Evolutionary conservation across 2,329 filamentous ascomycete species (phyloP).

Genomic region (Cytospora schulzeri): DNA sequence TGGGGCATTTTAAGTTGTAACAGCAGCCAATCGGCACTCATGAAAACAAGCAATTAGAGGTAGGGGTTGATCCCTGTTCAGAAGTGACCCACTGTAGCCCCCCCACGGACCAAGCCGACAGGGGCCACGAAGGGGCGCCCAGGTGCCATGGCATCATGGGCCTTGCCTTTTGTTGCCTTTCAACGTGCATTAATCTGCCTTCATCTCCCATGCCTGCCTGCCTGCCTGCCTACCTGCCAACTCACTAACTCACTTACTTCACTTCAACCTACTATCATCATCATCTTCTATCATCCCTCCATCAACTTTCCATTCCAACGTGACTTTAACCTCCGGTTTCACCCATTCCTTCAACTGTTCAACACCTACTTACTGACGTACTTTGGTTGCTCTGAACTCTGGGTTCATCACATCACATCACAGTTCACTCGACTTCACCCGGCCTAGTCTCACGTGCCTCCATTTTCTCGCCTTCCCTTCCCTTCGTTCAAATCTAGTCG

Average conservation of each 20-base stretch:
- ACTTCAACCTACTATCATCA: background rate
- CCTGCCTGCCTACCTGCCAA: background rate
- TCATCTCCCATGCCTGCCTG: no score
- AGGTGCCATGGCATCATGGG: background rate
- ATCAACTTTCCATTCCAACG: background rate
- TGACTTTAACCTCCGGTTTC: background rate
- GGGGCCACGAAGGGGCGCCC: background rate
- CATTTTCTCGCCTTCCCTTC: background rate
- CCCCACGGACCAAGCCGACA: background rate
- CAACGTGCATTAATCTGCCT: background rate
- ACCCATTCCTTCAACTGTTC: no score
- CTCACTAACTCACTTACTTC: no score
- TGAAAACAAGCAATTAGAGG: background rate
- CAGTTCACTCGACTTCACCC: background rate
- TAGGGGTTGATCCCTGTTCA: background rate
- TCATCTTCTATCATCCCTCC: slow-evolving; percentile 11
- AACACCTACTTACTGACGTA: background rate
- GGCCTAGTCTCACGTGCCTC: background rate
- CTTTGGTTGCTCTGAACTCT: no score
- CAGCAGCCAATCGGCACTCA: background rate
- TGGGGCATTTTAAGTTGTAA: no score
- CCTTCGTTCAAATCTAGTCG: background rate
- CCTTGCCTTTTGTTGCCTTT: background rate
- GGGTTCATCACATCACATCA: no score
- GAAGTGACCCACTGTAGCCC: no score